These are phyloP conservation scores for Chenopodium quinoa DNA, from an alignment of 148 eudicot species.

Conservation along the genomic window DNA sequence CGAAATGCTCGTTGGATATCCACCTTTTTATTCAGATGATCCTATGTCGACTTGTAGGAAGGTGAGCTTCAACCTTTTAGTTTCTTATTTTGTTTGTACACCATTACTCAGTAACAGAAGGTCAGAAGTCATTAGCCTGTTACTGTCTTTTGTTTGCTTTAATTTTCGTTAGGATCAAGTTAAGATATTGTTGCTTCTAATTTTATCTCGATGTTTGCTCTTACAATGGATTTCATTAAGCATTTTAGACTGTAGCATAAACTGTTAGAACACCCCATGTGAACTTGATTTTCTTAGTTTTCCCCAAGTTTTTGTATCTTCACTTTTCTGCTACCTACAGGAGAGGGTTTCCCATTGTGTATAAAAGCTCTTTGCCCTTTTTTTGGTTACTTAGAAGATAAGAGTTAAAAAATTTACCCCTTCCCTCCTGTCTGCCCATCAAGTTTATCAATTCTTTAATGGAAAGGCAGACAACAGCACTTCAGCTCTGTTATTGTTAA, in stretches of 20 bases:
- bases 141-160: background rate
- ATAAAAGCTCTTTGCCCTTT: background rate
- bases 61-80: slow-evolving; percentile 43
- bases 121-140: background rate
- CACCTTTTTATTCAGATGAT: slow-evolving; percentile 97
- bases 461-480: background rate
- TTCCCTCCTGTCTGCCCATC: background rate
- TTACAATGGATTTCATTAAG: background rate
- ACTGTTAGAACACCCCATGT: background rate
- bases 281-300: background rate
- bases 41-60: slow-evolving; percentile 98
- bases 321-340: background rate
- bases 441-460: background rate
- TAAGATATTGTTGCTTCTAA: background rate
- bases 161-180: background rate
- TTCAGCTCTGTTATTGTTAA: background rate
- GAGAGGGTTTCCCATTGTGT: background rate
- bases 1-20: slow-evolving; percentile 99
- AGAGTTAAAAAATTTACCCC: background rate
- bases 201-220: background rate
- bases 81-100: background rate
- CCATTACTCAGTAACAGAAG: background rate
- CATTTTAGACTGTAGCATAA: background rate
- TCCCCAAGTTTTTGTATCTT: background rate
- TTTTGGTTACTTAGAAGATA: too few species aligned